Evolutionary conservation across 768 basidiomycete species (phyloP), one percentile per base, ranked within the genome.

Genomic region (Lentinula raphanica): DNA sequence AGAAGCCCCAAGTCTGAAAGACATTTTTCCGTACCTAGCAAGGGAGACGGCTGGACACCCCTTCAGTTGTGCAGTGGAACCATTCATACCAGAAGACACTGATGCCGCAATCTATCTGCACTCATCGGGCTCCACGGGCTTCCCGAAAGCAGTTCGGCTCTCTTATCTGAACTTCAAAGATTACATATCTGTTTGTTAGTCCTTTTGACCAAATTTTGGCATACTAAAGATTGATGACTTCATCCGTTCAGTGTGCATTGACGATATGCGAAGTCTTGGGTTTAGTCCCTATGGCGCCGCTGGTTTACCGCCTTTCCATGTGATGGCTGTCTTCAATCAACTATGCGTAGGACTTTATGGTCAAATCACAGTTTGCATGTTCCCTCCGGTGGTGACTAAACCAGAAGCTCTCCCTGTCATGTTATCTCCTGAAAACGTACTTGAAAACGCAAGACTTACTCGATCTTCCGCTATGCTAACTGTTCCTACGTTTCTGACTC

Each of bases 11-110:
- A 57, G 61, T 2, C 49, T 78, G 4, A 19, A 32, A 0, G 49
- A 67, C n/a, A 61, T 78, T 0, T 82, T 73, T 51, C 79, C 80
- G 1, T 69, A 72, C 25, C 68, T 79, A 5, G 78, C 74, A 0
- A 13, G 53, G 12, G 76, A 79, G 57, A 67, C 59, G 0, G 17
- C 49, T 7, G 58, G 67, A 12, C 67, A 75, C 38, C 57, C 65
- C 5, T 74, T 74, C 54, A 45, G 60, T 9, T 63, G 67, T 3
- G 75, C 74, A 32, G 70, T 69, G 3, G 12, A 8, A 5, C 12
- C 44, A n/a, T 42, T 32, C 23, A 36, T 25, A 3, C 50, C 48
- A 9, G 40, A 42, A 23, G 49, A 50, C 28, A 58, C 32, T 25
- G 46, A 49, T 0, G 56, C 62, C 1, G 62, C 56, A 44, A 44